Evolutionary conservation across 371 early-diverging fungal genomes (phyloP).

Genomic region (Syncephalastrum racemosum): DNA sequence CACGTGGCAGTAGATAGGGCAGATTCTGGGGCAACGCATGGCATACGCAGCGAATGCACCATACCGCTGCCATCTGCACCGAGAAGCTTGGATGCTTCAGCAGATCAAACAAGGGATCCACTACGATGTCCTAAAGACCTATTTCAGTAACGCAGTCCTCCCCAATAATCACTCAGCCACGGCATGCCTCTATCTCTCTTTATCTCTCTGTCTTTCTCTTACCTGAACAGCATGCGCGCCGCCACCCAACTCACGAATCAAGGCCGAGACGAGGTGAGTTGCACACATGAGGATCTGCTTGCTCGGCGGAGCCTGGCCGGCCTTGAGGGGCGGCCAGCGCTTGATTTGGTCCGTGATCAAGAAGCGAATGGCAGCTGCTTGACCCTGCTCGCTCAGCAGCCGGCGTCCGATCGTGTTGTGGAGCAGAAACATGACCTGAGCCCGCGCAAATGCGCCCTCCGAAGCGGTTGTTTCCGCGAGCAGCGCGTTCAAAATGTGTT

Average conservation of each 20-base stretch:
- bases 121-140: conserved; percentile 52
- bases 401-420: conserved; percentile 73
- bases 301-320: conserved; percentile 60
- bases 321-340: conserved; percentile 68
- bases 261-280: conserved; percentile 68
- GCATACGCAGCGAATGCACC: conserved; percentile 72
- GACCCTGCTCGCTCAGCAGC: conserved; percentile 79
- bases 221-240: conserved; percentile 72
- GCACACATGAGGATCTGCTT: conserved; percentile 67
- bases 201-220: conserved; percentile 10
- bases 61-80: conserved; percentile 76
- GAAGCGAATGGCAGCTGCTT: conserved; percentile 68
- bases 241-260: conserved; percentile 79
- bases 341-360: conserved; percentile 68
- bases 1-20: conserved; percentile 58
- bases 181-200: too few species aligned
- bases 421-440: conserved; percentile 69
- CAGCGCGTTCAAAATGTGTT: conserved; percentile 67
- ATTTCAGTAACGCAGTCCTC: background rate
- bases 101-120: conserved; percentile 66
- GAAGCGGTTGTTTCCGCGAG: conserved; percentile 43
- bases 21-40: conserved; percentile 66
- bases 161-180: background rate
- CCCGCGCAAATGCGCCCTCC: conserved; percentile 65
- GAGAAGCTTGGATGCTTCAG: conserved; percentile 69